Base-by-base conservation (phyloP, 2,329 filamentous ascomycete species). In the Nothophaeocryptopus gaeumannii region DNA sequence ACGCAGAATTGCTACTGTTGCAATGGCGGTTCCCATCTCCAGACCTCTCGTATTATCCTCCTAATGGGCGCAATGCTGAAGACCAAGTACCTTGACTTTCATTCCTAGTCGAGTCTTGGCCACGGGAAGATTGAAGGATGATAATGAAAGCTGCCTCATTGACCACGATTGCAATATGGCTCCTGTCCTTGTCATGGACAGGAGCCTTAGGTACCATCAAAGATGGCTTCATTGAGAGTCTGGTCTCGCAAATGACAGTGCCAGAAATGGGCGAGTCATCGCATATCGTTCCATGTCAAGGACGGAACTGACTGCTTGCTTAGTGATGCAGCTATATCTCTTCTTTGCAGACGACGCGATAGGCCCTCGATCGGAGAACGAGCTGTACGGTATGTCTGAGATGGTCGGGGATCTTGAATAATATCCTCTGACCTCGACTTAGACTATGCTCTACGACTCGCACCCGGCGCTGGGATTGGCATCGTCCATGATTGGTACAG, bases 61-160 rank as follows among this genome's bases (percentile, higher is more conserved):
- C 13, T 34, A 29, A 7, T 26, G 20, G 20, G 20, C 20, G 7
- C 20, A 7, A 26, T 26, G 7, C 20, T 8, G 5, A 43, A 34
- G 40, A 13, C 35, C 40, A 35, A 43, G 31, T 43, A 35, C 14
- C 35, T 43, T 9, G 29, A 8, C 8, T 14, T n/a, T 14, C 84
- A 72, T 9, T 63, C 68, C 58, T 83, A 84, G 58, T 86, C 80
- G 0, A 76, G 77, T 0, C 72, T 65, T 13, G 70, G 73, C 80
- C 30, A 15, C 33, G 29, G 14, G 26, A 43, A 34, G n/a, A 33
- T 11, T 43, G 13, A n/a, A 14, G 40, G 40, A 13, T 41, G 12
- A 11, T 33, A 8, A 33, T 43, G 11, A 16, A 32, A 34, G 20
- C 30, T 43, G 33, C 20, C 40, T 20, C 26, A 30, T 26, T 12